Percentiles rank a stretch among this genome's conserved stretches.
Conservation (phyloP, 1,284 basidiomycete genomes). For the Lentinula novae-zelandiae region DNA sequence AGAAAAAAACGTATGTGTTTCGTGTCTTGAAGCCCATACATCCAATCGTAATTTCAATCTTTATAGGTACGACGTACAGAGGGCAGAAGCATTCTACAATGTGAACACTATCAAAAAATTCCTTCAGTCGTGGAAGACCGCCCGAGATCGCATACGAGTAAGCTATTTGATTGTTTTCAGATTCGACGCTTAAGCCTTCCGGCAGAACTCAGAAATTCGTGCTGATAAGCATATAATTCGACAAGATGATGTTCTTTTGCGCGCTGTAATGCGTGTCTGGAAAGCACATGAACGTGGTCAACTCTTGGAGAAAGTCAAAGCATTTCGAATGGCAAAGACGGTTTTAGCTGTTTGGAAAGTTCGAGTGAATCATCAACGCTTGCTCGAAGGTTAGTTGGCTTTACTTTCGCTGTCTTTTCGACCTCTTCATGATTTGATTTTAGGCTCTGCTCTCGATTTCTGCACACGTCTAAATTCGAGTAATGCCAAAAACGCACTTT, state of each 20-base stretch:
- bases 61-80: conserved; percentile 39
- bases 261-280: conserved; percentile 69
- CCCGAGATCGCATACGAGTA: conserved; percentile 48
- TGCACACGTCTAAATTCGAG: conserved; percentile 41
- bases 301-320: conserved; percentile 54
- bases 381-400: conserved; percentile 41
- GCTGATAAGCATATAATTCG: conserved; percentile 56
- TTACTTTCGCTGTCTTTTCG: neutral
- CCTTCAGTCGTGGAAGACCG: conserved; percentile 53
- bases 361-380: conserved; percentile 37
- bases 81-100: conserved; percentile 42
- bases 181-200: neutral
- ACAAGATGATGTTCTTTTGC: conserved; percentile 60
- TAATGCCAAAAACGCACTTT: conserved; percentile 35
- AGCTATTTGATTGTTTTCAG: conserved; percentile 20
- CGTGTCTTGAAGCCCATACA: conserved; percentile 1
- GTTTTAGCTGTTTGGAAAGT: conserved; percentile 54
- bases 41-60: conserved; percentile 13
- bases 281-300: conserved; percentile 65
- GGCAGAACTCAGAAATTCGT: conserved; percentile 43
- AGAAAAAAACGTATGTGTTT: conserved; percentile 46
- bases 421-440: conserved; percentile 7
- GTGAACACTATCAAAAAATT: conserved; percentile 39
- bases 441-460: conserved; percentile 56
- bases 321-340: conserved; percentile 40